Conservation (phyloP, 179 eudicot species). For the Sideroxylon spinosum region DNA sequence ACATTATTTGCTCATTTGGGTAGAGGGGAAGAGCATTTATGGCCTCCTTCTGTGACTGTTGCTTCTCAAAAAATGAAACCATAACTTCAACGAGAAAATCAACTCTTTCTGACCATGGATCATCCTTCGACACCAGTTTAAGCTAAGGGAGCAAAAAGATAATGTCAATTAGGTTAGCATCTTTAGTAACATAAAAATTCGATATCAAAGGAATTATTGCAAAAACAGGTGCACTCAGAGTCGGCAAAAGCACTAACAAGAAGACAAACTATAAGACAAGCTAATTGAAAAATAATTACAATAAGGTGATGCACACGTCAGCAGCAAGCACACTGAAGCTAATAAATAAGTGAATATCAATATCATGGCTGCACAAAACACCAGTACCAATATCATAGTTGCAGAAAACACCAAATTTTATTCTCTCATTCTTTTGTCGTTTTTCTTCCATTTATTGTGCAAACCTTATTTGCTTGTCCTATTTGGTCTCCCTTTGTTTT, state of each 20-base stretch:
- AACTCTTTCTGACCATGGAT: constrained; percentile 93
- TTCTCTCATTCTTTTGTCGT: no score
- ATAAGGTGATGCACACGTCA: neutral
- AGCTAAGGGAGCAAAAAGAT: constrained; percentile 49
- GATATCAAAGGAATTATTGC: neutral
- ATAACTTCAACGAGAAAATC: constrained; percentile 93
- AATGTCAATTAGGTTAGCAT: constrained; percentile 1
- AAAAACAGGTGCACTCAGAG: neutral
- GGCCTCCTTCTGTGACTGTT: constrained; percentile 89
- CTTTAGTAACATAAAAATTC: neutral
- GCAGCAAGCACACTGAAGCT: neutral
- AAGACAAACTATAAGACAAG: no score
- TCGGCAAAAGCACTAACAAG: neutral
- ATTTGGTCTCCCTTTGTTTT: neutral
- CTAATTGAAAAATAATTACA: neutral
- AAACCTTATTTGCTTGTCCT: neutral
- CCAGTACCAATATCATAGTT: neutral
- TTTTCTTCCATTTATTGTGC: neutral
- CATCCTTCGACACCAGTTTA: constrained; percentile 77
- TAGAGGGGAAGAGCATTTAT: constrained; percentile 96
- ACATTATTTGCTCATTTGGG: constrained; percentile 97
- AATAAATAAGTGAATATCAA: neutral
- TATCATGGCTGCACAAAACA: neutral
- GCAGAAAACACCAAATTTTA: neutral
- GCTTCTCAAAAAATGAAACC: constrained; percentile 91